Evolutionary conservation across 2,329 filamentous ascomycete genomes (phyloP), one percentile per base, ranked within the genome.

Genomic region (Cryphonectria japonica): DNA sequence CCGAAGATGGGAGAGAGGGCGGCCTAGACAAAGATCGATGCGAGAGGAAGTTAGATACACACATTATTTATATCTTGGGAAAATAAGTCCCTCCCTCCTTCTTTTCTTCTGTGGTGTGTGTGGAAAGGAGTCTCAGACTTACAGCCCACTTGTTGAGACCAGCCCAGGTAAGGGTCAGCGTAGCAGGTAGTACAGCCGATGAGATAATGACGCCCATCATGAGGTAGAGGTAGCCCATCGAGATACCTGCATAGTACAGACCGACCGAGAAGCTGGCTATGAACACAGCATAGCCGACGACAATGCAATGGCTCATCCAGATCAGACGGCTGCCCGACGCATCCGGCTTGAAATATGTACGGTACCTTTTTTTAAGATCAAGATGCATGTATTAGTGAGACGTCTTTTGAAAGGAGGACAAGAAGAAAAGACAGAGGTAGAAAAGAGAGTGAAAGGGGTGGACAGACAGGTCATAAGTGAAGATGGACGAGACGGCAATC

Each of bases 201-300:
- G 91, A 94, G 78, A 97, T 96, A 76, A 97, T 93, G 66, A 94
- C 92, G 9, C 94, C 95, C 94, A 97, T 97, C 78, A 97, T 88
- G 1, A 97, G 84, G 78, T 97, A 97, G 3, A 97, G 85, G 77
- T 95, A 97, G 14, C 94, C 94, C 93, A 97, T 96, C 14, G 89
- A 91, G 72, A 97, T 92, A 29, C 92, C 91, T 1, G 88, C 90
- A 73, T 92, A 92, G 79, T 84, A 89, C 0, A 96, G 87, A 0
- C 92, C 93, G 0, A 93, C 93, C 0, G 91, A 91, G 80, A 97
- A 93, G 1, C 84, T 87, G 19, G 93, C 93, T 84, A 97, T 95
- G 75, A 92, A 85, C 29, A 94, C 75, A 0, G 93, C 91, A 77
- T 95, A 97, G 19, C 77, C 76, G 0, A 89, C 84, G 54, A 96